These are phyloP conservation scores for Coniochaeta sp. DNA, from an alignment of 2,329 filamentous ascomycete genomes.

Conservation along the genomic window DNA sequence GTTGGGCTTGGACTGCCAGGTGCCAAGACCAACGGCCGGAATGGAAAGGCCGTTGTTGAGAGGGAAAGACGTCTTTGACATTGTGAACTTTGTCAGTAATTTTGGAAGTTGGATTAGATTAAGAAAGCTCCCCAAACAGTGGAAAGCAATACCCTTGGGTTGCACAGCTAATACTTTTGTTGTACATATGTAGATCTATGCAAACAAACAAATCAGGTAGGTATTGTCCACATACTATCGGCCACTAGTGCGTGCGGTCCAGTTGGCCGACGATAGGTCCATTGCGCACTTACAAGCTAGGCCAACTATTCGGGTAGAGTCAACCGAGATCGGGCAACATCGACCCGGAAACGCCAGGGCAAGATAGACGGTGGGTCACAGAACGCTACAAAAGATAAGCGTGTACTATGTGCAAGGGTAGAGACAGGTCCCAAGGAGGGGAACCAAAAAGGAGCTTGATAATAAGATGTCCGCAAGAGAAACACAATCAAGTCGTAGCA, in stretches of 20 bases:
- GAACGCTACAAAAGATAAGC: not conserved
- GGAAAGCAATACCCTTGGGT: not conserved
- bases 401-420: not conserved
- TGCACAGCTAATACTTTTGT: not conserved
- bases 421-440: not conserved
- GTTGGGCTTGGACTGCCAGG: conserved; percentile 67
- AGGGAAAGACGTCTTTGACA: conserved; percentile 32
- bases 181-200: not conserved
- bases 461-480: not conserved
- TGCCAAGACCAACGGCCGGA: conserved; percentile 68
- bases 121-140: not conserved
- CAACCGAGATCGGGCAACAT: not conserved
- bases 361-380: not conserved
- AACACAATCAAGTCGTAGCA: not conserved
- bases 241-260: not conserved
- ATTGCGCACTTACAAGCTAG: not conserved
- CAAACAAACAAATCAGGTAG: not conserved
- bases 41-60: conserved; percentile 75
- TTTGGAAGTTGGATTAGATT: not conserved
- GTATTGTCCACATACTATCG: not conserved
- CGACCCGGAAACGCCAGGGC: not conserved
- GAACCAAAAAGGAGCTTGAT: not conserved
- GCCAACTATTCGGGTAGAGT: not conserved
- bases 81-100: conserved; percentile 12
- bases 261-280: not conserved